Evolutionary conservation across 169 alveolate species (phyloP), one percentile per base, ranked within the genome.

Genomic region (Fabrea salina): DNA sequence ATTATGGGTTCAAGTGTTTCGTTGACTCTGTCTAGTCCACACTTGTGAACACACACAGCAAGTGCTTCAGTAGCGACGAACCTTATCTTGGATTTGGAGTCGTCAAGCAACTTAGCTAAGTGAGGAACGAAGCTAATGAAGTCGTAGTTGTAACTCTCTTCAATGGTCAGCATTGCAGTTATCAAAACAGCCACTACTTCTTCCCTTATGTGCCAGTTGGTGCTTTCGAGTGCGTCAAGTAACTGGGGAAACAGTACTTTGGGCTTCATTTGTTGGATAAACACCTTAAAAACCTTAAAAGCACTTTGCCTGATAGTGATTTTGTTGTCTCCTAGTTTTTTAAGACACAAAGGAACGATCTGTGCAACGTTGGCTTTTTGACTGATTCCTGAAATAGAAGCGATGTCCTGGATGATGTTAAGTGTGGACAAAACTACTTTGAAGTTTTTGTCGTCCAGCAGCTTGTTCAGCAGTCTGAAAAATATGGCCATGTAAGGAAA

Each of bases 301-400:
- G 79, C 49, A 22, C 37, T n/a, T 49, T 70, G 59, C 68, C 79
- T 70, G 11, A 70, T 37, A 25, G 59, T 25, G 16, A 70, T 70
- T 47, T 50, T 70, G 49, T 70, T 50, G 32, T 70, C 79, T 19
- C 79, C 79, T 4, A 70, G 35, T 70, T 70, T 70, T 30, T 70
- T 70, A 1, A 70, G 13, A 70, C 75, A 64, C 7, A n/a, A 33
- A 64, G 79, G 79, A 4, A 70, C 22, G 0, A 70, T 41, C 64
- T 70, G 64, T 6, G 66, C 13, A 27, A 70, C 30, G 33, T 70
- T 41, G 22, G 79, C 40, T 32, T 70, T 40, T 50, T 41, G 64
- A 41, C 50, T 16, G 16, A 70, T 25, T 25, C 79, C 79, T 27
- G 79, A 64, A 22, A 44, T n/a, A 22, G 54, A 44, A 22, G 49